A percentile compares a stretch with the other conserved stretches of the same genome.
These are phyloP conservation scores for Epichloe festucae DNA, from an alignment of 2,329 filamentous ascomycete genomes.

Conservation along the genomic window DNA sequence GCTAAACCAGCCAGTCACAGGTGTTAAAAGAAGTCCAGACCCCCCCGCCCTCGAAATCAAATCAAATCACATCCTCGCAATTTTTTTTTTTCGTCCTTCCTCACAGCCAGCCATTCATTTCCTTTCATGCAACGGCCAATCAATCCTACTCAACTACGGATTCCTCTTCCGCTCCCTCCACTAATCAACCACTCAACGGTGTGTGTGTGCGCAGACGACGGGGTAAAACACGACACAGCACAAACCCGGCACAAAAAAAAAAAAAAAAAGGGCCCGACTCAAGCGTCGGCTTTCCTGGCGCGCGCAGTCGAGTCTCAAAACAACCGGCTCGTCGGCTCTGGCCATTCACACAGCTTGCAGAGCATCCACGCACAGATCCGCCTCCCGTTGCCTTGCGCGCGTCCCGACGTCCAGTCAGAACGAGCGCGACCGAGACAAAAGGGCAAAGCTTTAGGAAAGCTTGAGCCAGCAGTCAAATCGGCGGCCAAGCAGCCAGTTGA, in stretches of 20 bases:
- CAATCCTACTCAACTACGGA: slow-evolving; percentile 19
- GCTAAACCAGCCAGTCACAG: slow-evolving; percentile 40
- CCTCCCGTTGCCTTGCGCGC: slow-evolving; percentile 3
- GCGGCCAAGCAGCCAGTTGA: slow-evolving; percentile 3
- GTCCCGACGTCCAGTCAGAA: slow-evolving; percentile 7
- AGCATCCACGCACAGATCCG: slow-evolving; percentile 10
- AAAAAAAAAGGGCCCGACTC: slow-evolving; percentile 1
- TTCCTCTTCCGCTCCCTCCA: slow-evolving; percentile 20
- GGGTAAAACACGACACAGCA: slow-evolving; percentile 1
- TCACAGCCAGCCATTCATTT: slow-evolving; percentile 15
- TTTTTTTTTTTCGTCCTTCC: slow-evolving; percentile 28
- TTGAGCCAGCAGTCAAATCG: slow-evolving; percentile 3
- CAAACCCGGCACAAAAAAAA: slow-evolving; percentile 9
- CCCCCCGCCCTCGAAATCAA: slow-evolving; percentile 23
- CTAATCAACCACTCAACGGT: slow-evolving; percentile 17
- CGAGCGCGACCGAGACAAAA: background rate
- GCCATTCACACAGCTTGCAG: slow-evolving; percentile 12
- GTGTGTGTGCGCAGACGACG: slow-evolving; percentile 9
- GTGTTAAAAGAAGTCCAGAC: slow-evolving; percentile 26
- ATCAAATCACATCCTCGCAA: slow-evolving; percentile 40
- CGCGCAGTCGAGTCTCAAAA: slow-evolving; percentile 11
- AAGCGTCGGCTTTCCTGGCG: slow-evolving; percentile 4
- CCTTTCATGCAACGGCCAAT: slow-evolving; percentile 32
- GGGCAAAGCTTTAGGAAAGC: background rate
- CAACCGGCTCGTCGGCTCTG: slow-evolving; percentile 7